Conservation (phyloP, 2,329 filamentous ascomycete species). For the Trichoderma sp. region DNA sequence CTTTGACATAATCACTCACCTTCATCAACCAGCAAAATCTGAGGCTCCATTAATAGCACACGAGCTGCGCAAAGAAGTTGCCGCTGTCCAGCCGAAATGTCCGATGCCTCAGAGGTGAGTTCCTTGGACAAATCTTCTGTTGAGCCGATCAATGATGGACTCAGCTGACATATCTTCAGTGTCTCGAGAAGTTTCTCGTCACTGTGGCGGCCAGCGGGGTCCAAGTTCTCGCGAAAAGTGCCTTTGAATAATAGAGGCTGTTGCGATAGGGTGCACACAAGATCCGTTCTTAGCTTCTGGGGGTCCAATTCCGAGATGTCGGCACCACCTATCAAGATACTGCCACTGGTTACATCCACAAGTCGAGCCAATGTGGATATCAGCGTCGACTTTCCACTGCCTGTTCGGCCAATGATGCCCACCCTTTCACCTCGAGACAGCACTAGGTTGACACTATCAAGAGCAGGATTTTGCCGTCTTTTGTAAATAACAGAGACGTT, state of each 20-base stretch:
- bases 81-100: neutral
- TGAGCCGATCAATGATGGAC: neutral
- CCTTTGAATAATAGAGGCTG: neutral
- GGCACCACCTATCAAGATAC: neutral
- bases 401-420: neutral
- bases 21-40: neutral
- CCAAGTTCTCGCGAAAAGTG: neutral
- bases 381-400: neutral
- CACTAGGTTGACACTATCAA: neutral
- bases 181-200: neutral
- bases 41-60: neutral
- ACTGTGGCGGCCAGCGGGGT: neutral
- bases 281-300: neutral
- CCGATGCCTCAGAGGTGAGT: neutral
- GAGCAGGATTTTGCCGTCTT: neutral
- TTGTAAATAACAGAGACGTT: neutral
- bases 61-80: neutral
- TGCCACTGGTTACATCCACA: neutral
- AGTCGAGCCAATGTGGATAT: neutral
- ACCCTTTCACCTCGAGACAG: neutral
- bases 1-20: neutral
- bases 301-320: neutral
- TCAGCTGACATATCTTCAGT: neutral
- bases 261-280: neutral
- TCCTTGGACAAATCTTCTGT: neutral